Evolutionary conservation across 495 filamentous ascomycete genomes (phyloP).

Genomic region (Neurospora sp.): DNA sequence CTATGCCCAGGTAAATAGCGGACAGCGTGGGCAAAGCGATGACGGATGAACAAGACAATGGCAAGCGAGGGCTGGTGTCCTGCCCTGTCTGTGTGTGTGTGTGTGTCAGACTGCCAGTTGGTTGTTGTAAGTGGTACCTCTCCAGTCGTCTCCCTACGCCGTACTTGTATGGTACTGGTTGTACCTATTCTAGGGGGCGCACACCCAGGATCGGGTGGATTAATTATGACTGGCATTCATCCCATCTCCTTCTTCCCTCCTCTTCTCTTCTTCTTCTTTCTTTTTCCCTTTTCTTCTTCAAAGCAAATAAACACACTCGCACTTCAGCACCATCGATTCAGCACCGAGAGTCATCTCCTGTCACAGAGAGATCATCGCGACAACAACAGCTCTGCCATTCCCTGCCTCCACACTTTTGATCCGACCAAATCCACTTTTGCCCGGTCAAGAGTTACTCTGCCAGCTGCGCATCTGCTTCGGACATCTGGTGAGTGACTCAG

Average conservation of each 20-base stretch:
- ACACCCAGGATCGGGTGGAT: neutral
- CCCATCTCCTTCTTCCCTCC: slow-evolving; percentile 14
- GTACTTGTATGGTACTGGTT: neutral
- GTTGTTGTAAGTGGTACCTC: neutral
- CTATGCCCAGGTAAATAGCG: neutral
- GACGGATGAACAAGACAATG: neutral
- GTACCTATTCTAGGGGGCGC: neutral
- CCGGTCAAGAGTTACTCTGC: slow-evolving; percentile 27
- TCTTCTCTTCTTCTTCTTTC: slow-evolving; percentile 16
- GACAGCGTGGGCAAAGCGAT: neutral
- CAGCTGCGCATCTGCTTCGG: slow-evolving; percentile 22
- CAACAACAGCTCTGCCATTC: slow-evolving; percentile 40
- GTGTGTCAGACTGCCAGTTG: neutral
- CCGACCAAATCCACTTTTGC: slow-evolving; percentile 24
- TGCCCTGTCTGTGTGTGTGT: neutral
- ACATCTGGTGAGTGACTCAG: slow-evolving; percentile 33
- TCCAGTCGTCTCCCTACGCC: neutral
- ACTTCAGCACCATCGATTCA: slow-evolving; percentile 29
- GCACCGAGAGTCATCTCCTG: slow-evolving; percentile 40
- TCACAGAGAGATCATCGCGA: slow-evolving; percentile 44
- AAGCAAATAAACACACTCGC: slow-evolving; percentile 35
- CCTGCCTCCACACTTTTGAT: slow-evolving; percentile 25
- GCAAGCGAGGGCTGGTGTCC: neutral
- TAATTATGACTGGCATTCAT: slow-evolving; percentile 1
- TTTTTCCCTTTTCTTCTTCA: slow-evolving; percentile 19